phyloP scores from a whole-genome alignment of 345 rosid species.

The Populus simonii region DNA sequence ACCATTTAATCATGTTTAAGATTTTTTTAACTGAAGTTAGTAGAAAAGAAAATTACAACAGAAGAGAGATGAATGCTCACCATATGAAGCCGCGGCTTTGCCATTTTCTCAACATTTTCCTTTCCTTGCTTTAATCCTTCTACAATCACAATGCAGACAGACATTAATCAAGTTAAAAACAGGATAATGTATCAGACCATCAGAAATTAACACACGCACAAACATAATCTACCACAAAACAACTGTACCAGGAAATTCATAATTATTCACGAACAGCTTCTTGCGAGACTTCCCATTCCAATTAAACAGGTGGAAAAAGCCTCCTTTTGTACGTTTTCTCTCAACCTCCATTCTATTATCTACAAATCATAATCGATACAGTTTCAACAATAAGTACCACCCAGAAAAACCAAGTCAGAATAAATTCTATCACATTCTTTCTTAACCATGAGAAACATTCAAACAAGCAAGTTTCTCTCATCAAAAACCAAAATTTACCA shows the following conservation, averaged over 20 bases:
- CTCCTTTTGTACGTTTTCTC: slow-evolving; percentile 65
- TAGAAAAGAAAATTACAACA: background rate
- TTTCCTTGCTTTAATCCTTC: slow-evolving; percentile 46
- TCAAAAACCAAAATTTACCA: background rate
- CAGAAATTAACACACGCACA: background rate
- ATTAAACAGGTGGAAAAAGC: slow-evolving; percentile 67
- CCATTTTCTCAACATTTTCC: slow-evolving; percentile 33
- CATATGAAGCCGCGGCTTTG: slow-evolving; percentile 31
- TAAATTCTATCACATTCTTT: background rate
- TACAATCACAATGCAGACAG: slow-evolving; percentile 16
- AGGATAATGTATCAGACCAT: background rate
- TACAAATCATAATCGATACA: slow-evolving; percentile 24
- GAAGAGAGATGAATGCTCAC: slow-evolving; percentile 33
- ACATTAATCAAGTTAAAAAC: background rate
- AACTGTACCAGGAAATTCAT: slow-evolving; percentile 44
- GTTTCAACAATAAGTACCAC: slow-evolving; percentile 3
- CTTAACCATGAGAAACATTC: background rate
- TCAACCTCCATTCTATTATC: slow-evolving; percentile 63
- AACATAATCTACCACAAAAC: background rate
- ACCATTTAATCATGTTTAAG: slow-evolving; percentile 14
- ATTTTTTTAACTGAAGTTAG: background rate
- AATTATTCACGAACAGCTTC: slow-evolving; percentile 55
- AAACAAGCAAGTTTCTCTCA: background rate
- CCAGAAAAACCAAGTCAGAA: background rate
- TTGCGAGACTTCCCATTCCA: slow-evolving; percentile 87